A percentile compares a stretch with the other conserved stretches of the same genome.
Conservation (phyloP, 495 filamentous ascomycete genomes). For the Hypoxylon crocopeplum region DNA sequence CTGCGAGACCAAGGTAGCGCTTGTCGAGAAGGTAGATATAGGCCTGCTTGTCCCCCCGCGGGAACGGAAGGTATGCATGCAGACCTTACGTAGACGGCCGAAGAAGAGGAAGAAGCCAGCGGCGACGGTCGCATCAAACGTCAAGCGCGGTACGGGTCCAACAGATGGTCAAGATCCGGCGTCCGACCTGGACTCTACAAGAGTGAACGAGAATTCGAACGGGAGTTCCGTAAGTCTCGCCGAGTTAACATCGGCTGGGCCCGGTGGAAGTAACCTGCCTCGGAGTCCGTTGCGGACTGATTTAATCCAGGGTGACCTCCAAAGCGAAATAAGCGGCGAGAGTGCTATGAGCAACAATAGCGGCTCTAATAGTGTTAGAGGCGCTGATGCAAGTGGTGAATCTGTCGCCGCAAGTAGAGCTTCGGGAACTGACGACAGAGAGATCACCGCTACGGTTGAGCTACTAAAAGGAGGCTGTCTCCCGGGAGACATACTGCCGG, state of each 20-base stretch:
- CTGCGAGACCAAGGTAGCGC: constrained; percentile 78
- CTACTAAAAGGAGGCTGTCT: constrained; percentile 82
- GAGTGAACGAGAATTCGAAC: constrained; percentile 50
- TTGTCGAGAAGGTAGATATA: constrained; percentile 74
- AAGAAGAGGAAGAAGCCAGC: constrained; percentile 56
- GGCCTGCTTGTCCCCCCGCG: constrained; percentile 60
- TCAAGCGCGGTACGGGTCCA: constrained; percentile 22
- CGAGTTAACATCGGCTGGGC: constrained; percentile 34
- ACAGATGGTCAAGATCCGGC: constrained; percentile 40
- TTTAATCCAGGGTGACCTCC: constrained; percentile 47
- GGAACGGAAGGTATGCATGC: constrained; percentile 79
- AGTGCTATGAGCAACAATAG: constrained; percentile 53
- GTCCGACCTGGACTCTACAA: constrained; percentile 48
- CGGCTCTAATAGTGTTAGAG: constrained; percentile 44
- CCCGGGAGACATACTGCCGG: constrained; percentile 79
- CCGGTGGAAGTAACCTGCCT: constrained; percentile 27
- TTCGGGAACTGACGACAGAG: constrained; percentile 59
- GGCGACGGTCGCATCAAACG: constrained; percentile 31
- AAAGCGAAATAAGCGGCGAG: constrained; percentile 56
- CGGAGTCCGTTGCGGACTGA: constrained; percentile 39
- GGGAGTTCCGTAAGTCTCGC: constrained; percentile 50
- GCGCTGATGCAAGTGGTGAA: constrained; percentile 43
- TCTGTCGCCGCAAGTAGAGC: constrained; percentile 36
- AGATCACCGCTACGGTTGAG: constrained; percentile 87
- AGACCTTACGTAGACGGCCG: constrained; percentile 67